A percentile compares a stretch with the other conserved stretches of the same genome.
Conservation (phyloP, 306 rosid species). For the Potentilla sterilis region DNA sequence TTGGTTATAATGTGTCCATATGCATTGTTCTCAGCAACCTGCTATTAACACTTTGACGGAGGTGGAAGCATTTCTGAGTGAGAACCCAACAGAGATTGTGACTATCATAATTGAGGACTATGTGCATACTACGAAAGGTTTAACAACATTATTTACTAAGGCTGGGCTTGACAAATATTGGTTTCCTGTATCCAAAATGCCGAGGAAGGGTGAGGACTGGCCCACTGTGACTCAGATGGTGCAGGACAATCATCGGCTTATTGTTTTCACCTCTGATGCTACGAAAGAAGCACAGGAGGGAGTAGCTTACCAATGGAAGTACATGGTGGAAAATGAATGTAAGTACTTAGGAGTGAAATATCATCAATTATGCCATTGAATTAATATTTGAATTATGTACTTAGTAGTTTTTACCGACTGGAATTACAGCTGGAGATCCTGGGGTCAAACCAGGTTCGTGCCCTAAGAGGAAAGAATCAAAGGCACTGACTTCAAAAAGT, state of each 20-base stretch:
- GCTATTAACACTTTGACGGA: slow-evolving; percentile 83
- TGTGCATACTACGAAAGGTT: slow-evolving; percentile 78
- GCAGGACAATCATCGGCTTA: slow-evolving; percentile 73
- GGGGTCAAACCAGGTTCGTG: slow-evolving; percentile 75
- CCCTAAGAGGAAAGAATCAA: slow-evolving; percentile 87
- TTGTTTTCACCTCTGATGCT: slow-evolving; percentile 83
- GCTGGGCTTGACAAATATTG: slow-evolving; percentile 82
- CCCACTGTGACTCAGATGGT: slow-evolving; percentile 83
- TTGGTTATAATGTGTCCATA: slow-evolving; percentile 23
- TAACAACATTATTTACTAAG: slow-evolving; percentile 58
- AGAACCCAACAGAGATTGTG: slow-evolving; percentile 77
- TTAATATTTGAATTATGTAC: background rate
- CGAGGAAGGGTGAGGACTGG: slow-evolving; percentile 79
- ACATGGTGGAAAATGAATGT: slow-evolving; percentile 95
- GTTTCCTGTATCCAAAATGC: slow-evolving; percentile 89
- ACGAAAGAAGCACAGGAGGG: slow-evolving; percentile 94
- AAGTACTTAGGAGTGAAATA: slow-evolving; percentile 31
- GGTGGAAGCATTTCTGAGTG: slow-evolving; percentile 77
- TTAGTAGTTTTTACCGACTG: slow-evolving; percentile 12
- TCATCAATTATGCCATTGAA: slow-evolving; percentile 6
- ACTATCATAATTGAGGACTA: slow-evolving; percentile 89
- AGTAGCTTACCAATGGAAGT: slow-evolving; percentile 91
- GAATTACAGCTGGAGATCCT: slow-evolving; percentile 93
- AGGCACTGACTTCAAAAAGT: slow-evolving; percentile 65
- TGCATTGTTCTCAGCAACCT: slow-evolving; percentile 75